Conservation (phyloP, 441 rosid species). For the Eutrema salsugineum region DNA sequence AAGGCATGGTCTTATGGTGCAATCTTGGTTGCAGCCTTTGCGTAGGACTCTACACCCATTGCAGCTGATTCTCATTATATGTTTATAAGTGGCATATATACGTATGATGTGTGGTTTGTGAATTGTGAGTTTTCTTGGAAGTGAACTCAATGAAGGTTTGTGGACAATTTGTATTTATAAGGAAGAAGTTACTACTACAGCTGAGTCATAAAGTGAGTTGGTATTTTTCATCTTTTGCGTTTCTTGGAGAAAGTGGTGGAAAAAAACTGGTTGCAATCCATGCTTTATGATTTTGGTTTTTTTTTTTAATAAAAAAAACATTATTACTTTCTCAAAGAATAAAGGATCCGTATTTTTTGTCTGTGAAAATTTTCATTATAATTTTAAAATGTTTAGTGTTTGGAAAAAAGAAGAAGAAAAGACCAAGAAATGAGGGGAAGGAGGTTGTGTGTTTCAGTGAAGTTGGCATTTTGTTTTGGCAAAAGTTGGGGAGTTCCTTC, state of each 20-base stretch:
- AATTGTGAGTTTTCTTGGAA: background rate
- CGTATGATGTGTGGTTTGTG: background rate
- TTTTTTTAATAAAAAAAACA: too few species aligned
- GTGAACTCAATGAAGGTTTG: background rate
- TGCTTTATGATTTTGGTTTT: slow-evolving; percentile 7
- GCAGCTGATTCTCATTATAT: slow-evolving; percentile 64
- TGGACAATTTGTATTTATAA: background rate
- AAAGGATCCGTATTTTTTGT: background rate
- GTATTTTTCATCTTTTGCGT: slow-evolving; percentile 27
- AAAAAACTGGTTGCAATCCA: slow-evolving; percentile 14
- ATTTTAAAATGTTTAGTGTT: background rate
- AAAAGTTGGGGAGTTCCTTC: slow-evolving; percentile 35
- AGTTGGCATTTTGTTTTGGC: slow-evolving; percentile 36
- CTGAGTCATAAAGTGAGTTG: slow-evolving; percentile 8
- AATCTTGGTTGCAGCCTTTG: slow-evolving; percentile 65
- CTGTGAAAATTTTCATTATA: background rate
- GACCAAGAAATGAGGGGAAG: slow-evolving; percentile 38
- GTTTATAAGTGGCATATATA: background rate
- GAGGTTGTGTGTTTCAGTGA: slow-evolving; percentile 35
- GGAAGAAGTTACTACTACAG: background rate
- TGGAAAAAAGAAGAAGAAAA: background rate
- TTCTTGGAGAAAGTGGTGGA: slow-evolving; percentile 34
- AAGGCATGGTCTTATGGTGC: slow-evolving; percentile 63
- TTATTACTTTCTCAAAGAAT: slow-evolving; percentile 1
- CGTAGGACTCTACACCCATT: slow-evolving; percentile 73